Conservation (phyloP, 139 green algal species). For the Coelastrella sp. region DNA sequence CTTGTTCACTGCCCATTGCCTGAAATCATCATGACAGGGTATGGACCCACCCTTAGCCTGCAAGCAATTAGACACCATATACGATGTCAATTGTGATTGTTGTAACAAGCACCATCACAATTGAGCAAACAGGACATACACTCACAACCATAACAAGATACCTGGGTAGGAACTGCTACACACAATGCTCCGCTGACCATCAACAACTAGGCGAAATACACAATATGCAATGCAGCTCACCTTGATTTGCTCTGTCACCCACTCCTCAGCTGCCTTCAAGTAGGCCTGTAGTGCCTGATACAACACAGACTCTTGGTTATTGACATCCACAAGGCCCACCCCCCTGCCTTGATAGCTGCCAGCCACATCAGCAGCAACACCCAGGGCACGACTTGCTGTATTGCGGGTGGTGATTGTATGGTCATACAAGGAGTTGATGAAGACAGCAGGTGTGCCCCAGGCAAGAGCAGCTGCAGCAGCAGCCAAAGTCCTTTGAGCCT, state of each 20-base stretch:
- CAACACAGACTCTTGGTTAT: not conserved
- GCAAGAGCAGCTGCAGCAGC: conserved; percentile 12
- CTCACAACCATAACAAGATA: not conserved
- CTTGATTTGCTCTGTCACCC: not conserved
- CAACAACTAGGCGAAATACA: not conserved
- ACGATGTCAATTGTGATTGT: not conserved
- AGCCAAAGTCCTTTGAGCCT: not conserved
- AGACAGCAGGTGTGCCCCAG: not conserved
- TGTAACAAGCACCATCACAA: no score
- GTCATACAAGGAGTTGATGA: not conserved
- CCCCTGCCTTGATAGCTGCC: not conserved
- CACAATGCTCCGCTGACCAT: not conserved
- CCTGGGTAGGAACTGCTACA: not conserved
- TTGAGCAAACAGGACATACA: no score
- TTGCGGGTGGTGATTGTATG: not conserved
- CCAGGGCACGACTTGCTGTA: not conserved
- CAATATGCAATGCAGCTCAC: not conserved
- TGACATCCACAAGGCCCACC: not conserved
- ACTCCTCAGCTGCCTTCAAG: not conserved
- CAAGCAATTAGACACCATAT: not conserved
- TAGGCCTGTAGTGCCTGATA: not conserved
- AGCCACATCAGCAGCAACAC: no score
- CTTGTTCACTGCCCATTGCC: not conserved
- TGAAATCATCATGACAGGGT: not conserved
- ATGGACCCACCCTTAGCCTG: not conserved